These are phyloP conservation scores for Middelhovenomyces tepae DNA, from an alignment of 805 yeast species.

Conservation along the genomic window DNA sequence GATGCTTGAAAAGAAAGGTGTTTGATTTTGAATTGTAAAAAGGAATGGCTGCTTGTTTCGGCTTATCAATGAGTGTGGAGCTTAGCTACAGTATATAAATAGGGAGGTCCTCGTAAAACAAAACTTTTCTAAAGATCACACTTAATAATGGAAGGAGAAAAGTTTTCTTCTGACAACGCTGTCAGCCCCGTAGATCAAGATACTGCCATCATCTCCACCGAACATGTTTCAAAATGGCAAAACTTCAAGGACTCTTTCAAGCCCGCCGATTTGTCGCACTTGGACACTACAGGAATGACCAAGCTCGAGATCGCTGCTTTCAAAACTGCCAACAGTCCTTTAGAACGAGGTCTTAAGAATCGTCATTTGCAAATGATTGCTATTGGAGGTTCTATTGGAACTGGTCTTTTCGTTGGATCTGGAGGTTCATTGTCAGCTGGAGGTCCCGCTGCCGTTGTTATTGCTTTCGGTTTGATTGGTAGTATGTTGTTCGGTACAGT, in stretches of 20 bases:
- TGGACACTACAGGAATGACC: conserved; percentile 22
- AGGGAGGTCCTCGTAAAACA: too few relatives aligned
- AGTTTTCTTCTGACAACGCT: too few relatives aligned
- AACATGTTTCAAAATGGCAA: conserved; percentile 14
- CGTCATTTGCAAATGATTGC: conserved; percentile 54
- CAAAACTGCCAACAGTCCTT: conserved; percentile 47
- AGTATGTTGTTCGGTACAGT: conserved; percentile 52
- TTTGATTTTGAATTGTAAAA: too few relatives aligned
- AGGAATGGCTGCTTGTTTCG: too few relatives aligned
- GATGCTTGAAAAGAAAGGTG: too few relatives aligned
- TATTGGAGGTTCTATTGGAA: conserved; percentile 70
- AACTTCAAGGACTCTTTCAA: conserved; percentile 31
- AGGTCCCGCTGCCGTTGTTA: conserved; percentile 56
- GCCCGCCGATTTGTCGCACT: conserved; percentile 33
- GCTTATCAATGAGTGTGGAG: too few relatives aligned
- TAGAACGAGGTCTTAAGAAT: conserved; percentile 34
- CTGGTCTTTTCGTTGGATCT: conserved; percentile 63
- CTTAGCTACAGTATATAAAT: too few relatives aligned
- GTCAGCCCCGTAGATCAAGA: too few relatives aligned
- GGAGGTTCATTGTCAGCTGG: conserved; percentile 46
- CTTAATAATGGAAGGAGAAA: too few relatives aligned
- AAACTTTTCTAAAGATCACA: too few relatives aligned
- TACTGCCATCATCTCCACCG: too few relatives aligned
- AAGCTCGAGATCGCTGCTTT: conserved; percentile 32
- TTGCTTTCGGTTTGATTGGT: conserved; percentile 55